Conservation (phyloP, 2,329 filamentous ascomycete species). For the Raffaelea albimanens region DNA sequence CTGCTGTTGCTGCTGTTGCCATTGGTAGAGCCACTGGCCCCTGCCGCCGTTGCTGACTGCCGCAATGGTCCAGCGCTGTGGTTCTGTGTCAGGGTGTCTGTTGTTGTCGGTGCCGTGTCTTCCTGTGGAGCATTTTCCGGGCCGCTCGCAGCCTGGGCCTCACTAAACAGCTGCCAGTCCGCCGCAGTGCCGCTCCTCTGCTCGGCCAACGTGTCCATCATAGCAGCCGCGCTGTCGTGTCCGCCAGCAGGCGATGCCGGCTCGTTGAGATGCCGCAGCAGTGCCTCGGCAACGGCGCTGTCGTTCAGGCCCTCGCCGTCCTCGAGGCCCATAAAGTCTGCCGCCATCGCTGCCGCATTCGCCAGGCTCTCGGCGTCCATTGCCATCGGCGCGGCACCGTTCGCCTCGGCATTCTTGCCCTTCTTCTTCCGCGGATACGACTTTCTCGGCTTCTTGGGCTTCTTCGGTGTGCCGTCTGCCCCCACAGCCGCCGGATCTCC, state of each 20-base stretch:
- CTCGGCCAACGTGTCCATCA: slow-evolving; percentile 5
- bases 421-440: background rate
- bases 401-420: background rate
- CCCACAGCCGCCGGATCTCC: background rate
- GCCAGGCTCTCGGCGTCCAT: too few species aligned
- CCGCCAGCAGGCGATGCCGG: background rate
- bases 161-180: background rate
- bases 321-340: background rate
- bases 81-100: too few species aligned
- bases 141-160: too few species aligned
- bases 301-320: background rate
- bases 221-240: slow-evolving; percentile 3
- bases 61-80: too few species aligned
- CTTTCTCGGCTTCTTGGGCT: background rate
- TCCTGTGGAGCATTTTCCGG: too few species aligned
- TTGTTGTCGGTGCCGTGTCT: too few species aligned
- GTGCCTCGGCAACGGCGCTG: slow-evolving; percentile 1
- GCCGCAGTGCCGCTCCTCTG: background rate
- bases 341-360: background rate
- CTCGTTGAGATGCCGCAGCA: slow-evolving; percentile 7
- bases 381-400: background rate
- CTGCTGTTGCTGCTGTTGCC: background rate
- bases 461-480: background rate
- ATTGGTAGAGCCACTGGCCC: too few species aligned
- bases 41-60: too few species aligned